Conservation (phyloP, 305 asterid genomes). For the Fraxinus albicans region DNA sequence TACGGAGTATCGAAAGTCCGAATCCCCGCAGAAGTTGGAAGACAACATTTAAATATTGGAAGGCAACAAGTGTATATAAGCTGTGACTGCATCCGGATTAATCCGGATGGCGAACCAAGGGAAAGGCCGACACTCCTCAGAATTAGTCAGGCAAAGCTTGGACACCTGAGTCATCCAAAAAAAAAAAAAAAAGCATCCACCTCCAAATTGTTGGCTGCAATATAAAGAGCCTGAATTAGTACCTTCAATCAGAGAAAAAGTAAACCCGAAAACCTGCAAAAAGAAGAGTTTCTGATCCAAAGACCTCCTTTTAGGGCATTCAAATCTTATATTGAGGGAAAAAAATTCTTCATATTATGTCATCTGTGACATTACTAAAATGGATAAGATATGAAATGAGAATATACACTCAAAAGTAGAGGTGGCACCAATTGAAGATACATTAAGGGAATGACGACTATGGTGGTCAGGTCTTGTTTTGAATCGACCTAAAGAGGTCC, state of each 20-base stretch:
- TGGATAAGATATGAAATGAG: background rate
- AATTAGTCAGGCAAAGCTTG: too few relatives aligned
- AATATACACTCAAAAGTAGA: background rate
- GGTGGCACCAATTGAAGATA: background rate
- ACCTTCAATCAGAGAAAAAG: conserved; percentile 5
- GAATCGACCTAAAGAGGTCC: background rate
- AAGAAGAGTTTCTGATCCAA: background rate
- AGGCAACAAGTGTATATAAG: too few relatives aligned
- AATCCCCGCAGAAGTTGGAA: too few relatives aligned
- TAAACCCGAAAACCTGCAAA: background rate
- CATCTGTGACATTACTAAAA: background rate
- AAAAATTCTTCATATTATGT: background rate
- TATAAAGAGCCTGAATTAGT: conserved; percentile 21
- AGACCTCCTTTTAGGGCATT: background rate
- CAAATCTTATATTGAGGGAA: background rate
- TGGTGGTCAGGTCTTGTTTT: background rate
- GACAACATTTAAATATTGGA: too few relatives aligned
- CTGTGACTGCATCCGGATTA: too few relatives aligned
- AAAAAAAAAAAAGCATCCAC: conserved; percentile 55
- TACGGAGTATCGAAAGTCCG: too few relatives aligned
- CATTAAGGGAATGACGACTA: background rate
- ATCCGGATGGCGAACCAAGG: too few relatives aligned
- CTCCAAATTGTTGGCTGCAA: conserved; percentile 89
- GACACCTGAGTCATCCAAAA: too few relatives aligned
- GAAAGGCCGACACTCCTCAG: too few relatives aligned